Evolutionary conservation across 352 stramenopile species (phyloP), one percentile per base, ranked within the genome.

Genomic region (Globisporangium acanthophoron): DNA sequence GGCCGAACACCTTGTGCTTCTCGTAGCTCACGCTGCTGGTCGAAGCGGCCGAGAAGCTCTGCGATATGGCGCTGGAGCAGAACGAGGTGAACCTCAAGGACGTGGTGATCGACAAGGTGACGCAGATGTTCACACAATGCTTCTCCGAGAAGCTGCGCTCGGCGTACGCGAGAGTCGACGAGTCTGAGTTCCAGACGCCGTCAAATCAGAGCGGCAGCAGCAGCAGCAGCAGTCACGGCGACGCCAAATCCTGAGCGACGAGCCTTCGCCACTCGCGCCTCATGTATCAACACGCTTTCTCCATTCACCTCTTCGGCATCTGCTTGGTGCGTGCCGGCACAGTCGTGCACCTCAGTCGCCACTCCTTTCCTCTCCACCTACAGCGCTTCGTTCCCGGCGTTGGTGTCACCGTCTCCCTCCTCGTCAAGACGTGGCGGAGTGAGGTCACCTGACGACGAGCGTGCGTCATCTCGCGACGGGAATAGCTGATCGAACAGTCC

Each of bases 41-140:
- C 13, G 80, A 90, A 40, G 72, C 77, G 12, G 85, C 80, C 1
- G 79, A 89, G 54, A 81, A 80, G 35, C 70, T 91, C 50, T 90
- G 78, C 48, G 83, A 91, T 53, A 64, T 91, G 47, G 79, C 80
- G 8, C 71, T 90, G 39, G 83, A 90, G 62, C 77, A 93, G 51
- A 80, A 85, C 54, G 79, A 92, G 31, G 61, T 85, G 50, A 85
- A 77, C 50, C 50, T 91, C 5, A 91, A 93, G 63, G 75, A 90
- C 49, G 70, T 88, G 3, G 70, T 91, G 39, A 57, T 89, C 33
- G 75, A 78, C 57, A 80, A 85, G 58, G 62, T 89, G 24, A 80
- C 71, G 9, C 69, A 81, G 45, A 62, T 85, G 12, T 90, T 91
- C 63, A 86, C 80, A 18, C 75, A 89, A 31, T 93, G 80, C 59